Evolutionary conservation across 495 filamentous ascomycete genomes (phyloP).

Genomic region (Aspergillus olivimuriae): DNA sequence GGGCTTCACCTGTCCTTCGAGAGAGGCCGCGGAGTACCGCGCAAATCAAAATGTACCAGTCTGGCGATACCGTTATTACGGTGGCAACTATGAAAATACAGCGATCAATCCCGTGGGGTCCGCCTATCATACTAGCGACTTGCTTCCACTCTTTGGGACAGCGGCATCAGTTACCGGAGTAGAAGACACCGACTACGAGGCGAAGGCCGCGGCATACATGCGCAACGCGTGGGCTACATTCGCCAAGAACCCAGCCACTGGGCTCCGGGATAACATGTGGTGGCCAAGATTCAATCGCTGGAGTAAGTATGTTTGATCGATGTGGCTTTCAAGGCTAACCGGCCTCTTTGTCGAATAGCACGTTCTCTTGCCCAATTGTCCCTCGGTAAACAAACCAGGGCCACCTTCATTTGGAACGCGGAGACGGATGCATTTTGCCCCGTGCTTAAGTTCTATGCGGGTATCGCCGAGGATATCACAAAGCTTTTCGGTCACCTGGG

Average conservation of each 20-base stretch:
- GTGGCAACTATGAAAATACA: conserved; percentile 34
- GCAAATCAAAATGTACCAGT: conserved; percentile 17
- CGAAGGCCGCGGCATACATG: conserved; percentile 20
- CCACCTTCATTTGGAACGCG: neutral
- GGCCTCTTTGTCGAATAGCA: conserved; percentile 1
- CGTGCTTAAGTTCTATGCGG: neutral
- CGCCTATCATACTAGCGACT: conserved; percentile 40
- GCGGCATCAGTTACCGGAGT: conserved; percentile 5
- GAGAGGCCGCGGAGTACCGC: conserved; percentile 2
- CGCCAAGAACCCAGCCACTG: conserved; percentile 34
- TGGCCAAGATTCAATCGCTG: conserved; percentile 2
- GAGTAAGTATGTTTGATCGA: neutral
- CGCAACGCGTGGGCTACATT: conserved; percentile 41
- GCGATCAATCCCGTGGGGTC: conserved; percentile 17
- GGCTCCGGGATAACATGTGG: conserved; percentile 13
- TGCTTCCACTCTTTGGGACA: conserved; percentile 38
- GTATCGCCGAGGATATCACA: neutral
- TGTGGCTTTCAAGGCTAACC: too few relatives aligned
- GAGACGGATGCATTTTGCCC: conserved; percentile 6
- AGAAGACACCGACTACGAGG: conserved; percentile 4
- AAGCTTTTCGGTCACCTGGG: neutral
- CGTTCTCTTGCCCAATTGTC: conserved; percentile 2
- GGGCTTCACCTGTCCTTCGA: conserved; percentile 8
- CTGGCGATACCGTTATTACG: conserved; percentile 42
- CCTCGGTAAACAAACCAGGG: neutral